These are phyloP conservation scores for Phialophora chinensis DNA, from an alignment of 2,329 filamentous ascomycete genomes.

Conservation along the genomic window DNA sequence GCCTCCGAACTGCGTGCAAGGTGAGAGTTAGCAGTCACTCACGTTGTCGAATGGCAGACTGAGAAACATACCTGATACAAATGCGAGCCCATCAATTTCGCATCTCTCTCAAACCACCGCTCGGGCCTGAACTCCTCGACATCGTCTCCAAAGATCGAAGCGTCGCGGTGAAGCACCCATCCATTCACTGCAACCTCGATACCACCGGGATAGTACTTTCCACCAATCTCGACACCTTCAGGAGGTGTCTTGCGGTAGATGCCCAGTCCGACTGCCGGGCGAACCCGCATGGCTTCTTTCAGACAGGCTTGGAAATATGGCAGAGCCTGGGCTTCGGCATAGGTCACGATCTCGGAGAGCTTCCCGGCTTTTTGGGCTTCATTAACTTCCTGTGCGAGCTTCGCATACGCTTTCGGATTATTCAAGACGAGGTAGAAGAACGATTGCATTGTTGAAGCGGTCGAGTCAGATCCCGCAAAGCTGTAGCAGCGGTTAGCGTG, in stretches of 20 bases:
- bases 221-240: constrained; percentile 35
- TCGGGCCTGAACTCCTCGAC: constrained; percentile 52
- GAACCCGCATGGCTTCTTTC: constrained; percentile 38
- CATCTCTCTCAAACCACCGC: constrained; percentile 50
- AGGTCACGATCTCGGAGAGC: constrained; percentile 36
- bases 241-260: constrained; percentile 42
- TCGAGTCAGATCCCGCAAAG: constrained; percentile 63
- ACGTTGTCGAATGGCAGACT: neutral
- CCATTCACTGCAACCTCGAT: constrained; percentile 40
- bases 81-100: constrained; percentile 59
- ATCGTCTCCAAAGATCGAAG: constrained; percentile 49
- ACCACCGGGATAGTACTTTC: constrained; percentile 32
- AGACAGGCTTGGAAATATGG: constrained; percentile 38
- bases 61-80: constrained; percentile 57
- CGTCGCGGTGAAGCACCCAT: constrained; percentile 53
- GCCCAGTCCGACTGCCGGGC: constrained; percentile 40
- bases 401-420: constrained; percentile 46
- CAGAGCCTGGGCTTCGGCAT: constrained; percentile 36
- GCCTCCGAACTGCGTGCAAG: constrained; percentile 53
- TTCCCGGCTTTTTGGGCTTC: constrained; percentile 24
- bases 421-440: constrained; percentile 61
- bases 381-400: constrained; percentile 50
- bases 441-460: constrained; percentile 65
- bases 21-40: neutral
- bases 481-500: constrained; percentile 8